Evolutionary conservation across 306 rosid species (phyloP).

Genomic region (Pterocarpus macrocarpus): DNA sequence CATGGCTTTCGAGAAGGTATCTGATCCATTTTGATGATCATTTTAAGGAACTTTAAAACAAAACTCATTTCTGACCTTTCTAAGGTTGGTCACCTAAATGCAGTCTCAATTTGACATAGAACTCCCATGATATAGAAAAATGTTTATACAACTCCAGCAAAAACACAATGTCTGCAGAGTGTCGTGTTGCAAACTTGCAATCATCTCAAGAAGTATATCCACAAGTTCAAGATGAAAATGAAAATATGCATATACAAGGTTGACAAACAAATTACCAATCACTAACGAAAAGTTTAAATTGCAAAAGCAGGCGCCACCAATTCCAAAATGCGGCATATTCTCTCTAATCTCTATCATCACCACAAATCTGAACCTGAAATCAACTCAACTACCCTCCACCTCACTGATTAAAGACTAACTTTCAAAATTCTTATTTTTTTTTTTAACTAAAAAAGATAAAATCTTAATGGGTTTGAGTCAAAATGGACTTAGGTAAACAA

Average conservation of each 20-base stretch:
- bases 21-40: not conserved
- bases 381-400: slow-evolving; percentile 4
- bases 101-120: not conserved
- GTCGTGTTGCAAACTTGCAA: slow-evolving; percentile 27
- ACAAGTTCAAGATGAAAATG: not conserved
- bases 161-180: slow-evolving; percentile 5
- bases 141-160: not conserved
- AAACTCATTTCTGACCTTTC: not conserved
- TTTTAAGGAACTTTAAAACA: not conserved
- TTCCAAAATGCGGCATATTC: slow-evolving; percentile 11
- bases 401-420: not conserved
- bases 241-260: slow-evolving; percentile 25
- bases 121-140: slow-evolving; percentile 15
- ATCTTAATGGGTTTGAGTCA: not conserved
- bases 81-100: not conserved
- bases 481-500: slow-evolving; percentile 26
- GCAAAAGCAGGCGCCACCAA: not conserved
- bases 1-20: not conserved
- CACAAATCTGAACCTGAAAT: slow-evolving; percentile 24
- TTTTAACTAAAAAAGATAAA: not conserved
- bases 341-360: slow-evolving; percentile 22
- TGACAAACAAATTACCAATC: slow-evolving; percentile 7
- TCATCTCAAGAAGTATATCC: slow-evolving; percentile 8
- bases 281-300: not conserved
- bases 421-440: not conserved